Evolutionary conservation across 2,329 filamentous ascomycete species (phyloP).

Genomic region (Verticillium albo-atrum): DNA sequence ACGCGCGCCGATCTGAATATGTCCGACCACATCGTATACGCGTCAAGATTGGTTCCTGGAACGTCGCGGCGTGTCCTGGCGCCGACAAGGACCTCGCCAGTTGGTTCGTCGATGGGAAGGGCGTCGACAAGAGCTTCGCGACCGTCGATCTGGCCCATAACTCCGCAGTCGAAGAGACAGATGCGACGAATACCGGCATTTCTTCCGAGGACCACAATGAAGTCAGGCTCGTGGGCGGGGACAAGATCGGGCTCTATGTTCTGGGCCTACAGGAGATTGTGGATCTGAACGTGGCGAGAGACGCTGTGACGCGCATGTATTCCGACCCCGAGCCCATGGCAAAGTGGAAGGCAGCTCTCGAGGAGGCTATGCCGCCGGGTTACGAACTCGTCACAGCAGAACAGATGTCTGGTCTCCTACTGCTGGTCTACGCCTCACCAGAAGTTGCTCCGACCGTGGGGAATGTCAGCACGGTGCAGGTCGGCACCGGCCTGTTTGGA

Average conservation of each 20-base stretch:
- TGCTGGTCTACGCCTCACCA: slow-evolving; percentile 82
- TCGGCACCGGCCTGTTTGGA: slow-evolving; percentile 86
- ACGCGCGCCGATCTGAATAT: slow-evolving; percentile 74
- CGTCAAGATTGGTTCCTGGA: slow-evolving; percentile 93
- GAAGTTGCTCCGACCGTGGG: slow-evolving; percentile 69
- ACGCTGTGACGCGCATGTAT: slow-evolving; percentile 69
- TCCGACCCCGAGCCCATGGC: slow-evolving; percentile 66
- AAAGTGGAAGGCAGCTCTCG: slow-evolving; percentile 77
- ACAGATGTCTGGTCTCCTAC: slow-evolving; percentile 79
- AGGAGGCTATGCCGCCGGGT: slow-evolving; percentile 67
- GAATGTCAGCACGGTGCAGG: slow-evolving; percentile 74
- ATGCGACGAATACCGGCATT: slow-evolving; percentile 19
- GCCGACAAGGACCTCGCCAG: slow-evolving; percentile 82
- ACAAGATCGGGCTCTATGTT: slow-evolving; percentile 83
- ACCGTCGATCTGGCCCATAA: slow-evolving; percentile 43
- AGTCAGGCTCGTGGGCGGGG: slow-evolving; percentile 47
- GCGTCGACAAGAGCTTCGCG: slow-evolving; percentile 59
- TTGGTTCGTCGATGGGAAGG: slow-evolving; percentile 82
- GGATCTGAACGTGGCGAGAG: slow-evolving; percentile 73
- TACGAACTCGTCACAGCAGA: slow-evolving; percentile 76
- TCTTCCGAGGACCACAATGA: slow-evolving; percentile 22
- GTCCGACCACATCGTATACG: slow-evolving; percentile 68
- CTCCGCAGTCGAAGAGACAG: slow-evolving; percentile 24
- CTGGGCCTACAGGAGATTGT: slow-evolving; percentile 90
- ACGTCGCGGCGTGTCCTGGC: slow-evolving; percentile 79